Base-by-base conservation (phyloP, 2,329 filamentous ascomycete genomes). In the Penicillium sp. region DNA sequence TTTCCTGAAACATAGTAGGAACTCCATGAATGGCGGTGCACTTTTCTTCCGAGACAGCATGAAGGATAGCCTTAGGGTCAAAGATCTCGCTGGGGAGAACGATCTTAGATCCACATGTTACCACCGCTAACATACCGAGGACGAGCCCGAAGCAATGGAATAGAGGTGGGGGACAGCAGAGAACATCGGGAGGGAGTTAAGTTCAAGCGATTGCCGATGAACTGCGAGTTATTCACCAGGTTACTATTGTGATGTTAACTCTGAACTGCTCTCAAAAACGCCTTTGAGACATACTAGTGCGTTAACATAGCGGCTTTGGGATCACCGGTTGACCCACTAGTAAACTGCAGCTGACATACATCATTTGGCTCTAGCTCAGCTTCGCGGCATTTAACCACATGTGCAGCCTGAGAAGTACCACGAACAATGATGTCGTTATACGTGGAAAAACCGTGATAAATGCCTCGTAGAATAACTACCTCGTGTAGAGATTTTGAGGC, bases 81-180 rank as follows among this genome's bases (percentile, higher is more conserved):
- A 93, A 93, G 0, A 86, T 84, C 64, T 91, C 87, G 58, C 83
- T 82, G 0, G 90, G 89, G 65, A 90, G 90, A 9, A 93, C 84
- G 47, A 92, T 86, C 70, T 88, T 89, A 38, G 83, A 84, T 44
- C 89, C 89, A 68, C 92, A 88, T 0, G 88, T 91, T 48, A 92
- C 74, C 42, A 84, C 80, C 2, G 88, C 86, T 51, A 92, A 81
- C 42, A 92, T 79, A 8, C 89, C 89, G 3, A 92, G 82, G 1
- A 92, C 88, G 7, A 93, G 82, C 1, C 89, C 89, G 67, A 93
- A 93, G 76, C 89, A 93, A 76, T 94, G 90, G 78, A 94, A 94
- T 3, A 94, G 80, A 0, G 90, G 90, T 0, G 90, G 89, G 3
- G 89, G 89, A 69, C 90, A 94, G 77, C 89, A 93, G 9, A 94